Base-by-base conservation (phyloP, 768 basidiomycete genomes). In the Albatrellus ellisii region DNA sequence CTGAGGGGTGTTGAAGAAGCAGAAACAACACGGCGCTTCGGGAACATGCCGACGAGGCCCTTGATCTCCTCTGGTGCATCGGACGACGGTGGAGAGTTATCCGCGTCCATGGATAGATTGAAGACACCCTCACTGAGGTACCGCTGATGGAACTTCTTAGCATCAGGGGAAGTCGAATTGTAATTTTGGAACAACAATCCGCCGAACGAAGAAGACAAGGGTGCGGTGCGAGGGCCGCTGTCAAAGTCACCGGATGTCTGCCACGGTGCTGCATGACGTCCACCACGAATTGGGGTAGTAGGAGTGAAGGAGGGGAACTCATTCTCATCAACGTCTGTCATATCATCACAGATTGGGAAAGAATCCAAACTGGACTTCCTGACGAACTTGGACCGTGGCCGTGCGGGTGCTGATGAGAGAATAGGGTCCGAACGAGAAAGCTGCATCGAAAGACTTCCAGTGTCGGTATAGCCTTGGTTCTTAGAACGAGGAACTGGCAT, bases 271-370 rank as follows among this genome's bases (percentile, higher is more conserved):
- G 40, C 33, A 4, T 35, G 20, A 21, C n/a, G 39, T 40, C 40
- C 50, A 11, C 33, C 25, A 42, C 69, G 75, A 32, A 67, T 60
- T n/a, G 77, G 78, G 0, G 79, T 78, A 18, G 69, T 62, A 20
- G 73, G 71, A n/a, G n/a, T n/a, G n/a, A n/a, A n/a, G 6, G 65
- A 63, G 26, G 62, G 63, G n/a, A 38, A 55, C 12, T 68, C 39
- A 32, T 41, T 36, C 11, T 41, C 49, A 32, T 50, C 49, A 4
- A 61, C 62, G 34, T 78, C 76, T 29, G 70, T 77, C 49, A 70
- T 68, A 51, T 87, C 83, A 48, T 86, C 82, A 50, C 82, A 85
- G 34, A 87, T 60, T 2, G 79, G 82, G 57, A 83, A 83, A 26
- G 60, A 63, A 43, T 55, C 53, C 47, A 50, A 51, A 11, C 42